Conservation (phyloP, 139 green algal genomes). For the Raphidocelis subcapitata region DNA sequence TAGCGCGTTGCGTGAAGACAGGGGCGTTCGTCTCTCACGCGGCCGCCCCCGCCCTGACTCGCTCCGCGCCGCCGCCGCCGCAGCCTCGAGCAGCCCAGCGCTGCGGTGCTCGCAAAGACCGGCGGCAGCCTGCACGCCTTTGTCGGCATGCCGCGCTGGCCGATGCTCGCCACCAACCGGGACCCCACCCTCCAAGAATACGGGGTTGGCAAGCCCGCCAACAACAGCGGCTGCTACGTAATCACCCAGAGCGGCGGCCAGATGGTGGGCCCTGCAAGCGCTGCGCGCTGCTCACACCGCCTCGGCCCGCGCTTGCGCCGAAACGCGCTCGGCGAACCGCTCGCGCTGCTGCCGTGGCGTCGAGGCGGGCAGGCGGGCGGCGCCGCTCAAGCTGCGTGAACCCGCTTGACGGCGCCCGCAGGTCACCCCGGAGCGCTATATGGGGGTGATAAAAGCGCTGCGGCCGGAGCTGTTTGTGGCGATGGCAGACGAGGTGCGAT, state of each 20-base stretch:
- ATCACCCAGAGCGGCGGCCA: constrained; percentile 43
- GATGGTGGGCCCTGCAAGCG: too few relatives aligned
- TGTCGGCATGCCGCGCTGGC: constrained; percentile 30
- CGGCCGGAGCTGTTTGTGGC: constrained; percentile 60
- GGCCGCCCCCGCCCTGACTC: too few relatives aligned
- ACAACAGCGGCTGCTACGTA: constrained; percentile 37
- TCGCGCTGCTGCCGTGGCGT: not conserved
- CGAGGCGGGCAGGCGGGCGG: too few relatives aligned
- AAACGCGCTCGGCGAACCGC: not conserved
- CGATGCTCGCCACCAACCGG: constrained; percentile 51
- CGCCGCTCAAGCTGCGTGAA: too few relatives aligned
- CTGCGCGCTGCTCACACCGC: too few relatives aligned
- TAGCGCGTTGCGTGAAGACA: too few relatives aligned
- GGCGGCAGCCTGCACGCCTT: constrained; percentile 36
- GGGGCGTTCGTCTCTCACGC: too few relatives aligned
- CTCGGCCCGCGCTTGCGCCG: too few relatives aligned
- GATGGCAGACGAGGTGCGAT: constrained; percentile 67
- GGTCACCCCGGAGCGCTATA: constrained; percentile 54
- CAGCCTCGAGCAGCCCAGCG: constrained; percentile 53
- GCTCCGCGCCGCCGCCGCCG: not conserved
- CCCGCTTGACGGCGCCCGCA: too few relatives aligned
- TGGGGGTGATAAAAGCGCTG: constrained; percentile 49
- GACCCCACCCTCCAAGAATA: constrained; percentile 66
- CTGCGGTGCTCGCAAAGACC: constrained; percentile 28
- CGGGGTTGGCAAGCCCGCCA: constrained; percentile 34